Conservation (phyloP, 2,329 filamentous ascomycete genomes). For the Podosphaera xanthii region DNA sequence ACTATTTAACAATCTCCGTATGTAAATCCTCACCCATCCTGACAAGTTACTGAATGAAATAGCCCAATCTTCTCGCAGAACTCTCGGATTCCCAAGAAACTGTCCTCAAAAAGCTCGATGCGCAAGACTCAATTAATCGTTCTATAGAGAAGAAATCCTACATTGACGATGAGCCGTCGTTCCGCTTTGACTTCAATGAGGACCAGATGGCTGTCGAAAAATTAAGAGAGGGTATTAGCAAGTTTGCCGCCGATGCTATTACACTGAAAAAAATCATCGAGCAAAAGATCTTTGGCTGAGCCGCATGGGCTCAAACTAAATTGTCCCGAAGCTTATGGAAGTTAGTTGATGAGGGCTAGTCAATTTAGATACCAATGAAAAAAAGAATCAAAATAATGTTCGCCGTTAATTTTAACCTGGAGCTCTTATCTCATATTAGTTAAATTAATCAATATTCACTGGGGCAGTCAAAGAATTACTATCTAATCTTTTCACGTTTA, state of each 20-base stretch:
- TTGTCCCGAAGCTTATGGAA: too few species aligned
- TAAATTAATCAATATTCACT: too few species aligned
- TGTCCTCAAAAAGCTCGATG: conserved; percentile 84
- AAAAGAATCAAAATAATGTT: too few species aligned
- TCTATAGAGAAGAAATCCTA: conserved; percentile 76
- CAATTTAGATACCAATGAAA: too few species aligned
- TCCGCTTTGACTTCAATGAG: conserved; percentile 99
- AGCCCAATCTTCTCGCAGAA: conserved; percentile 76
- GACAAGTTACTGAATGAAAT: conserved; percentile 1
- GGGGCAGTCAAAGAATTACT: too few species aligned
- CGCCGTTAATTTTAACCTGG: too few species aligned
- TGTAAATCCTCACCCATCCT: conserved; percentile 17
- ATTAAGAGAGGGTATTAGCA: conserved; percentile 96
- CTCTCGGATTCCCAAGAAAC: conserved; percentile 61
- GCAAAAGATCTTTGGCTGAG: conserved; percentile 41
- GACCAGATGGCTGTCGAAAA: conserved; percentile 99
- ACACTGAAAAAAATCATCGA: conserved; percentile 84
- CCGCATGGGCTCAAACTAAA: neutral
- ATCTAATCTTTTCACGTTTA: too few species aligned
- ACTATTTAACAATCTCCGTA: conserved; percentile 96
- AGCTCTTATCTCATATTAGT: too few species aligned
- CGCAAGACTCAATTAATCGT: conserved; percentile 38
- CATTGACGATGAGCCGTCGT: conserved; percentile 67
- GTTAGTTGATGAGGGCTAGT: too few species aligned
- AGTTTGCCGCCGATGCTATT: conserved; percentile 88